A percentile compares a stretch with the other conserved stretches of the same genome.
phyloP scores from a whole-genome alignment of 1,284 basidiomycete species.

The Chalciporus piperatoides region DNA sequence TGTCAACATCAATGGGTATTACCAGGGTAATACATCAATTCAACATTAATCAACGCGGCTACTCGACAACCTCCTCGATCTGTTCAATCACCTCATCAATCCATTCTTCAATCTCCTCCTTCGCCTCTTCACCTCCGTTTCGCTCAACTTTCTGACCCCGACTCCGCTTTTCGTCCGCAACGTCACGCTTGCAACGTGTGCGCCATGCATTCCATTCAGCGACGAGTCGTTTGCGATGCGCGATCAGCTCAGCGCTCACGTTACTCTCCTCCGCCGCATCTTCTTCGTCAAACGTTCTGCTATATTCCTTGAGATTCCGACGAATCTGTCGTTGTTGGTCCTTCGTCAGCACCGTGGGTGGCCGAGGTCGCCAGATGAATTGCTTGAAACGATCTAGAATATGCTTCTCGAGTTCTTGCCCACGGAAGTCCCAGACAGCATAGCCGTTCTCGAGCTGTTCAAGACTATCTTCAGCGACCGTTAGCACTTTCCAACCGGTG shows the following conservation, averaged over 20 bases:
- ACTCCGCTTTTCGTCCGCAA: conserved; percentile 45
- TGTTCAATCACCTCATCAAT: conserved; percentile 90
- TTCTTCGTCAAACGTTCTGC: conserved; percentile 92
- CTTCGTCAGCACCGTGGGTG: conserved; percentile 81
- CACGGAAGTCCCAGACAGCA: conserved; percentile 97
- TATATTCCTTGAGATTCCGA: conserved; percentile 91
- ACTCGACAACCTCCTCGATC: conserved; percentile 65
- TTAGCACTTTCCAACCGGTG: not conserved
- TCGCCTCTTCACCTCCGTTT: conserved; percentile 52
- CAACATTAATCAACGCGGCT: conserved; percentile 17
- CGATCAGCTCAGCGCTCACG: conserved; percentile 90
- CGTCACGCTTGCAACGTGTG: conserved; percentile 53
- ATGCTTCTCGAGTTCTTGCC: conserved; percentile 86
- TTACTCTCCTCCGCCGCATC: conserved; percentile 95
- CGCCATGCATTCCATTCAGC: conserved; percentile 99
- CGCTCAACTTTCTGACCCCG: conserved; percentile 38
- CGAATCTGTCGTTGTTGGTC: conserved; percentile 88
- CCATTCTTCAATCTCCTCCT: conserved; percentile 89
- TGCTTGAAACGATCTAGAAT: conserved; percentile 97
- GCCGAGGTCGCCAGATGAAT: conserved; percentile 96
- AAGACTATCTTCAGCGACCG: conserved; percentile 8
- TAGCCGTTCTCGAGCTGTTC: conserved; percentile 92
- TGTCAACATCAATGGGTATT: too few relatives aligned
- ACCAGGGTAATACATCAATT: not conserved
- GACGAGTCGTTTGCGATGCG: conserved; percentile 86